Base-by-base conservation (phyloP, 2,329 filamentous ascomycete genomes). In the Beauveria medogensis region DNA sequence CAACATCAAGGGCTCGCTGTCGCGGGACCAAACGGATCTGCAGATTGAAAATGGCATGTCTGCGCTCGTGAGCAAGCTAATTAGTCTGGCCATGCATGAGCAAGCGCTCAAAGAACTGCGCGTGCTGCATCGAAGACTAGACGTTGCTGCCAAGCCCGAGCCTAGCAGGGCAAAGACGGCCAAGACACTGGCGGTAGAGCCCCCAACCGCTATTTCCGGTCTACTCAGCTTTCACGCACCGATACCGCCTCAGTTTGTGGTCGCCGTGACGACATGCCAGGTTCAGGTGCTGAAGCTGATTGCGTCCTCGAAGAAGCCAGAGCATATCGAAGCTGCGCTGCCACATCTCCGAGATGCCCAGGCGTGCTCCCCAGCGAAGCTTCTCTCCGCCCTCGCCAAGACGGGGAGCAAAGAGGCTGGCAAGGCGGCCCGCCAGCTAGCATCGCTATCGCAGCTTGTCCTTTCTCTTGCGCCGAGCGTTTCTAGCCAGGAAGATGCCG, bases 31-130 rank as follows among this genome's bases (percentile, higher is more conserved):
- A n/a, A 80, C 84, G 1, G 80, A 82, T 50, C 74, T 89, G 44
- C 88, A 92, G 68, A 72, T 92, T 4, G 90, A 92, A 69, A 85
- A 79, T 62, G 90, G 89, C 59, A 89, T 90, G 79, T 82, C 88
- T 18, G 84, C 86, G 0, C 79, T 92, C 58, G 73, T 88, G 44
- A 82, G 82, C 44, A 90, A 86, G 69, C 76, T 92, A 1, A 74
- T 91, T 16, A 75, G 77, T 0, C 76, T 91, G 53, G 83, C 84
- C 1, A 71, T 92, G 56, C 82, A 88, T 51, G 82, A 85, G n/a
- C 77, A 87, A 61, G 89, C 90, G 0, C 72, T 85, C 47, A 89
- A 85, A 67, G 89, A 92, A 67, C 70, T 92, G 62, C 78, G 82
- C 46, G 74, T 86, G 12, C 70, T 92, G 65, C 91, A 90, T 70